Evolutionary conservation across 1,284 basidiomycete species (phyloP).

Genomic region (Ceratobasidium sp.): DNA sequence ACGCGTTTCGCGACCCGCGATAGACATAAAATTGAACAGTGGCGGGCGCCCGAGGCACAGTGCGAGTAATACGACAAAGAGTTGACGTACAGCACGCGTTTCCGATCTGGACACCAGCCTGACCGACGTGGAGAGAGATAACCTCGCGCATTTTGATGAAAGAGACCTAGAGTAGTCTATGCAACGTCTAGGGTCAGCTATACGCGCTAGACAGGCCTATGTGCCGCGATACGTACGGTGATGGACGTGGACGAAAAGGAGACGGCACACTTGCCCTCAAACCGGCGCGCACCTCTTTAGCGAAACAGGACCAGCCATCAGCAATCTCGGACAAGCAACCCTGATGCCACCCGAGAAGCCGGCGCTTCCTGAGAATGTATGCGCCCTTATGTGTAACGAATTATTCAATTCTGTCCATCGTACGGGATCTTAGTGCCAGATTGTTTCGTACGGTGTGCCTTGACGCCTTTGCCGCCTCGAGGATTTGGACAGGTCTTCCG

Average conservation of each 20-base stretch:
- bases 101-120: constrained; percentile 96
- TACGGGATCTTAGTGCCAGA: background rate
- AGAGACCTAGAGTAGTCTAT: constrained; percentile 14
- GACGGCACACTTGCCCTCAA: constrained; percentile 13
- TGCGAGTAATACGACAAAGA: constrained; percentile 7
- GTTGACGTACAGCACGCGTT: constrained; percentile 72
- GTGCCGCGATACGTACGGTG: constrained; percentile 24
- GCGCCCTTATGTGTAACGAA: constrained; percentile 23
- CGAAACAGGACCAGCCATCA: background rate
- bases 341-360: constrained; percentile 22
- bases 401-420: constrained; percentile 2
- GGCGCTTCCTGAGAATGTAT: constrained; percentile 6
- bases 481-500: constrained; percentile 4
- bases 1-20: background rate
- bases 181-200: background rate
- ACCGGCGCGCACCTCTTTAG: constrained; percentile 20
- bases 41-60: background rate
- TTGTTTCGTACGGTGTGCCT: constrained; percentile 17
- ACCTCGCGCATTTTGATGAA: constrained; percentile 56
- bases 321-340: constrained; percentile 7
- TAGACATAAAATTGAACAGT: background rate
- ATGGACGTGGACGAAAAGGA: constrained; percentile 40
- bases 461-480: constrained; percentile 3
- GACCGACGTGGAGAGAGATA: constrained; percentile 93
- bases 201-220: background rate